These are phyloP conservation scores for Pleurotus platypus DNA, from an alignment of 768 basidiomycete species.

Conservation along the genomic window DNA sequence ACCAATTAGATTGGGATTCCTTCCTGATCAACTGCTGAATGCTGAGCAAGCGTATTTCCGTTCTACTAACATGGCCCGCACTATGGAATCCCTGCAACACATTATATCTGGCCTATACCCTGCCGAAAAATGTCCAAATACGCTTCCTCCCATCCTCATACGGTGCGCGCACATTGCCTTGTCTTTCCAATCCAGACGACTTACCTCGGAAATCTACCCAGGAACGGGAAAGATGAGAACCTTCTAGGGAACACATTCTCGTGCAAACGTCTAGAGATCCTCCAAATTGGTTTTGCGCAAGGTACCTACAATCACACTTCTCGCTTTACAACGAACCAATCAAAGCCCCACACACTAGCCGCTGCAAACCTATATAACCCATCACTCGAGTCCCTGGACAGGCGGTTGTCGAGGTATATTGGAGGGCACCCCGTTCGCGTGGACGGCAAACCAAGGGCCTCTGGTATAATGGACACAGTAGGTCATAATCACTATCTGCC, in stretches of 20 bases:
- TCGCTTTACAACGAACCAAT: not conserved
- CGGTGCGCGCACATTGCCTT: constrained; percentile 33
- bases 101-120: constrained; percentile 75
- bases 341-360: constrained; percentile 29
- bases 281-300: constrained; percentile 61
- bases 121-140: constrained; percentile 39
- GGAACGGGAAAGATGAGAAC: constrained; percentile 70
- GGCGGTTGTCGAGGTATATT: constrained; percentile 64
- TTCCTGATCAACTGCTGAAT: constrained; percentile 48
- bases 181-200: not conserved
- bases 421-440: constrained; percentile 67
- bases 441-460: constrained; percentile 73
- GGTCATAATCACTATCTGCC: constrained; percentile 5
- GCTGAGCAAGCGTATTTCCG: constrained; percentile 56
- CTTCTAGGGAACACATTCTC: constrained; percentile 64
- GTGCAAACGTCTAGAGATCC: constrained; percentile 62
- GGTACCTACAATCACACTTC: constrained; percentile 30
- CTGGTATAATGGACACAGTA: constrained; percentile 73
- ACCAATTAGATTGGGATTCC: constrained; percentile 53
- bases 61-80: constrained; percentile 75
- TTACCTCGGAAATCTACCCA: constrained; percentile 18
- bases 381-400: constrained; percentile 57
- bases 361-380: constrained; percentile 65
- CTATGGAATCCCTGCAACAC: constrained; percentile 72
- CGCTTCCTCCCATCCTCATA: constrained; percentile 48